Evolutionary conservation across 106 monocot species (phyloP), one percentile per base, ranked within the genome.

Genomic region (Vanilla planifolia): DNA sequence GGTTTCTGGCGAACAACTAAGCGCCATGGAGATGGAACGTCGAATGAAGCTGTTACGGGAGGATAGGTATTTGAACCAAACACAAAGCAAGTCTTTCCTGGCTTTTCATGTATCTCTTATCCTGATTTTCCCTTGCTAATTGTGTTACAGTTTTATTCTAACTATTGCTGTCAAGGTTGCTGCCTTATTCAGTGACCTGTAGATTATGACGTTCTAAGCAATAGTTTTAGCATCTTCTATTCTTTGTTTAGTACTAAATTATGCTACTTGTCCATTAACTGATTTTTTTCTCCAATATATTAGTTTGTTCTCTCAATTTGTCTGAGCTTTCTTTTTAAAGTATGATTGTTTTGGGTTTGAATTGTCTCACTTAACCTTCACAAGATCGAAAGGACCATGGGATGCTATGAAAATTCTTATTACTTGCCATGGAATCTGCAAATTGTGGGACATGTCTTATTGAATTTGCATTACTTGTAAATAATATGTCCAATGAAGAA

Each of bases 1-100:
- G 53, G 40, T 59, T 57, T 55, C 52, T 68, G 40, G 39, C 48
- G 85, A 85, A 68, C 85, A 91, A 59, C 76, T 98, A 22, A 91
- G 88, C 56, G 36, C 74, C 25, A 69, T 36, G 67, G 96, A 98
- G 67, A 69, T 98, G 76, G 77, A 88, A 55, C 76, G 69, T 10
- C 70, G 91, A 33, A 88, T 91, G 84, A 91, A 98, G 57, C 73
- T 98, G 48, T 73, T 98, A 51, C 39, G 62, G 46, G 88, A 91
- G 20, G 77, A 91, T 75, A 87, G 91, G 96, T 89, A 86, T 67
- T 36, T 40, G 17, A 20, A 52, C 39, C 24, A 14, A 57, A 6
- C 21, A 40, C 26, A 43, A 22, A 56, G 15, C 3, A 32, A 42
- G 23, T 45, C 14, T 55, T 55, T 33, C 25, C n/a, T 40, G 15